Base-by-base conservation (phyloP, 73 alveolate genomes). In the Effrenium voratum region DNA sequence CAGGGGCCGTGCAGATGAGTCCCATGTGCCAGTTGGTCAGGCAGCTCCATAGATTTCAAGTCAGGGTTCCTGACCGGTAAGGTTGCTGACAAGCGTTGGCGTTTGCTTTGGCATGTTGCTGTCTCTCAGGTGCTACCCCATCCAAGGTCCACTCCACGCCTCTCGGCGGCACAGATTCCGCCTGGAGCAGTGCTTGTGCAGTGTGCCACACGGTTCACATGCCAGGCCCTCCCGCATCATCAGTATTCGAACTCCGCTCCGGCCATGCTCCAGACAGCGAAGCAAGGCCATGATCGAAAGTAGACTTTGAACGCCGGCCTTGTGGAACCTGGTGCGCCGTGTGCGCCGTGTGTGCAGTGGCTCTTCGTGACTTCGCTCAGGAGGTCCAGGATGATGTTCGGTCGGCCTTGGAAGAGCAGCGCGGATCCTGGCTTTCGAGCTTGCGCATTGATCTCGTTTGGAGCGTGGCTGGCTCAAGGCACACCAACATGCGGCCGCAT, bases 301-400 rank as follows among this genome's bases (percentile, higher is more conserved):
- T 30, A 70, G 28, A 46, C 45, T 3, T 8, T 6, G 45, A 10
- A 24, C 47, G 16, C 16, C 1, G 82, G 16, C 44, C n/a, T 38
- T 8, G 43, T 32, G 26, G 26, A 12, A 12, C 63, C 19, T 52
- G 8, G 63, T 8, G 26, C 63, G 63, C 8, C 8, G 8, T 52
- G 63, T 12, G 63, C 19, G 8, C 63, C 63, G n/a, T n/a, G n/a
- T n/a, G n/a, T n/a, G n/a, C n/a, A n/a, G n/a, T n/a, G n/a, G n/a
- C n/a, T n/a, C n/a, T n/a, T n/a, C n/a, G n/a, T n/a, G n/a, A n/a
- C n/a, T n/a, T n/a, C n/a, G n/a, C n/a, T 45, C 85, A 90, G 97
- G 97, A 90, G 97, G 66, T 90, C 34, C 97, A 90, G 34, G 97
- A 90, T 40, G 97, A 90, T 59, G 80, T 90, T 36, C 85, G 97